Evolutionary conservation across 2,329 filamentous ascomycete genomes (phyloP).

Genomic region (Paramyrothecium roridum): DNA sequence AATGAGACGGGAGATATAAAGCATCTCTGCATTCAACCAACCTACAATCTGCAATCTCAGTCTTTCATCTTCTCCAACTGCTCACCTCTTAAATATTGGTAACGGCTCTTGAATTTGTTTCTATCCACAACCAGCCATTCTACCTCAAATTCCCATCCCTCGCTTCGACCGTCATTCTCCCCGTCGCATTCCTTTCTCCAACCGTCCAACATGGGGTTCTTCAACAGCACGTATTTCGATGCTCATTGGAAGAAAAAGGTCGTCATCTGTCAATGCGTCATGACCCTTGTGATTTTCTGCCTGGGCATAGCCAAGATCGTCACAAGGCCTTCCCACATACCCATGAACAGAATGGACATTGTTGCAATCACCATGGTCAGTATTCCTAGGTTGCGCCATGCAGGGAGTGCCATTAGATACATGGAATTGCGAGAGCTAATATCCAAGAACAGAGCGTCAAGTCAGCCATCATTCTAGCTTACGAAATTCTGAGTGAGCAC

Average conservation of each 20-base stretch:
- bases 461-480: slow-evolving; percentile 33
- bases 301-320: background rate
- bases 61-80: too few species aligned
- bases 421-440: background rate
- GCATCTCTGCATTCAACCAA: too few species aligned
- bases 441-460: slow-evolving; percentile 30
- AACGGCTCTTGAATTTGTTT: too few species aligned
- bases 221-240: background rate
- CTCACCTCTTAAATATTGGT: too few species aligned
- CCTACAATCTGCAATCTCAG: too few species aligned
- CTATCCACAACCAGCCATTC: too few species aligned
- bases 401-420: background rate
- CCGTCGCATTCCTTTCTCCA: too few species aligned
- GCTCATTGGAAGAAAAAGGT: background rate
- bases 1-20: too few species aligned
- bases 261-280: background rate
- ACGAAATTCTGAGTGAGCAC: slow-evolving; percentile 34
- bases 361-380: background rate
- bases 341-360: background rate
- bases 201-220: background rate
- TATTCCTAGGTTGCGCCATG: background rate
- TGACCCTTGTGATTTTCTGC: background rate
- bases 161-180: too few species aligned
- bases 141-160: too few species aligned
- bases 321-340: background rate